Evolutionary conservation across 345 rosid species (phyloP), one percentile per base, ranked within the genome.

Genomic region (Brassica incana): DNA sequence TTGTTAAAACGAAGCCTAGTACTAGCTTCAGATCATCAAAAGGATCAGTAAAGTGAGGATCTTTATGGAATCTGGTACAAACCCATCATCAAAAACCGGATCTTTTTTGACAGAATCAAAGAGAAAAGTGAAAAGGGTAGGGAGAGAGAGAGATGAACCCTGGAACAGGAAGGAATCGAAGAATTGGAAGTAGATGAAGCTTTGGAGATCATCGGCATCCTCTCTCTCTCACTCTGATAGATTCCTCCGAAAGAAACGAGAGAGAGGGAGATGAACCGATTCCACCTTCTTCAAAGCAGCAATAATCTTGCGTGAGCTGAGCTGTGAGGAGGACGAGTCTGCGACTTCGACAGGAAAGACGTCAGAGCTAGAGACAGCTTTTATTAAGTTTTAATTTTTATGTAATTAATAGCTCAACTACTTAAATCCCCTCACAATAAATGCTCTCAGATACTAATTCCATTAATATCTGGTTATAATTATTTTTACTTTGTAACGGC

Each of bases 101-200:
- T 81, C 80, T 52, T 52, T 52, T 52, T 52, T n/a, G 20, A 30
- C 29, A 18, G 11, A 67, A 68, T 45, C 52, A 33, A 35, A 50
- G 29, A 1, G 10, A 20, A 2, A 0, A 62, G 15, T 12, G 4
- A 29, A 12, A 8, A 1, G 9, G 2, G 10, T 6, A 33, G 56
- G 2, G 18, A 69, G 11, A 75, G 11, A 75, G 74, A 25, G 61
- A 48, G 72, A 63, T 81, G 68, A 66, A 94, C 97, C 93, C 83
- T 87, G 20, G 94, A 83, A 77, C 94, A 84, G 71, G 83, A 81
- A 73, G 91, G 85, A 78, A 92, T 68, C 86, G 96, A 89, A 62
- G 97, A 86, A 90, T 88, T 88, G 63, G 88, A 80, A 63, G 83
- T 85, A 74, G 85, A 90, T 59, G 98, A 94, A 69, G 93, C 93